Conservation (phyloP, 2,329 filamentous ascomycete genomes). For the Xylariaceae sp. region DNA sequence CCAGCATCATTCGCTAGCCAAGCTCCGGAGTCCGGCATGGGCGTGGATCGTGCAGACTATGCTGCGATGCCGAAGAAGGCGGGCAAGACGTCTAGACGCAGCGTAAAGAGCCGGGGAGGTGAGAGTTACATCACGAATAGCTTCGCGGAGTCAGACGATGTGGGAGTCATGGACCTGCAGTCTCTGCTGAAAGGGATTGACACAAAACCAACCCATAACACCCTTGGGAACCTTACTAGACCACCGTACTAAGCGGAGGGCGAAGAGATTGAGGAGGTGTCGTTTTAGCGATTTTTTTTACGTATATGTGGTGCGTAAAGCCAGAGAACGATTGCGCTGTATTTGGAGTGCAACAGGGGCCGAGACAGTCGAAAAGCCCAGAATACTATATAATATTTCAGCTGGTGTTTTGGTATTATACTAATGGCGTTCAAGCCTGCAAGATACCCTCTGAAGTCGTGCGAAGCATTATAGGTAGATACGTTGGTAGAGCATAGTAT, state of each 20-base stretch:
- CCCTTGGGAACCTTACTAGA: conserved; percentile 30
- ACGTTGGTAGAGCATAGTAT: too few relatives aligned
- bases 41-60: conserved; percentile 22
- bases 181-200: conserved; percentile 33
- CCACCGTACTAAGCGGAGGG: conserved; percentile 27
- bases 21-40: conserved; percentile 16
- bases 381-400: too few relatives aligned
- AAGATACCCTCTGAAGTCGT: too few relatives aligned
- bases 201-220: conserved; percentile 30
- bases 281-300: not conserved
- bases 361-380: too few relatives aligned
- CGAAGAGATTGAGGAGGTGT: not conserved
- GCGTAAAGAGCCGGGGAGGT: conserved; percentile 27
- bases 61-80: conserved; percentile 36
- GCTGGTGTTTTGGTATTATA: too few relatives aligned
- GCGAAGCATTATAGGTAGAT: too few relatives aligned
- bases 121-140: conserved; percentile 23
- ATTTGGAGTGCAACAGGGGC: too few relatives aligned
- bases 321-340: too few relatives aligned
- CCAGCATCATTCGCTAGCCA: conserved; percentile 34
- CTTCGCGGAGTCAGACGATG: conserved; percentile 19
- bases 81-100: conserved; percentile 26
- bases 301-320: too few relatives aligned
- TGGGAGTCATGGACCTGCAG: conserved; percentile 28
- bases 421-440: too few relatives aligned